phyloP scores from a whole-genome alignment of 192 early-diverging fungal genomes.

The Backusella australiensis region DNA sequence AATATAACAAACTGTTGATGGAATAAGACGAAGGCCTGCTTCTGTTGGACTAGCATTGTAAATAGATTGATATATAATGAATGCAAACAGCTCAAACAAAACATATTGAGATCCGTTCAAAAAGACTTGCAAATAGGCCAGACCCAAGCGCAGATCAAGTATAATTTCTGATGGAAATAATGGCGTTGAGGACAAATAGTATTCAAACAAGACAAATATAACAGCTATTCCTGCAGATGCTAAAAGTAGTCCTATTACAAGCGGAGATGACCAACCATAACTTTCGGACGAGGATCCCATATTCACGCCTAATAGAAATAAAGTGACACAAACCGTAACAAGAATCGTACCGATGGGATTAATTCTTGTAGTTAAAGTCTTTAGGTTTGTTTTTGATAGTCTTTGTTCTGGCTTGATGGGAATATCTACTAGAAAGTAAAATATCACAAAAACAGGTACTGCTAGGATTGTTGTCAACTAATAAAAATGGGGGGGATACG shows the following conservation, averaged over 20 bases:
- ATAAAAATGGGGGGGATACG: not conserved
- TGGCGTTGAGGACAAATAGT: not conserved
- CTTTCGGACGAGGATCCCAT: not conserved
- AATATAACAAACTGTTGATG: not conserved
- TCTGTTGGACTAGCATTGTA: not conserved
- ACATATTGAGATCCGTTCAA: not conserved
- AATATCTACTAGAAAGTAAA: not conserved
- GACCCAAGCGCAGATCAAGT: not conserved
- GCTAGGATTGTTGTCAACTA: not conserved
- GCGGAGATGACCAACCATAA: not conserved
- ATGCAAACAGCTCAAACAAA: not conserved
- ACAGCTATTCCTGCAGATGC: not conserved
- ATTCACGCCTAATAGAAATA: not conserved
- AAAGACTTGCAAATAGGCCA: not conserved
- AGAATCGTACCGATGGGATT: not conserved
- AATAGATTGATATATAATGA: not conserved
- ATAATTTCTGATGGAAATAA: not conserved
- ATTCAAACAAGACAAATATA: not conserved
- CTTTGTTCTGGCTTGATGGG: not conserved
- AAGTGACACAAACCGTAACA: not conserved
- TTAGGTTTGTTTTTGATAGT: not conserved
- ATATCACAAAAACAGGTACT: not conserved
- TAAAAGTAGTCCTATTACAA: not conserved
- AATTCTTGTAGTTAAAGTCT: not conserved
- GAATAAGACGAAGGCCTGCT: constrained; percentile 1